Evolutionary conservation across 208 protist species (phyloP).

Genomic region (Trypanosoma rangeli): DNA sequence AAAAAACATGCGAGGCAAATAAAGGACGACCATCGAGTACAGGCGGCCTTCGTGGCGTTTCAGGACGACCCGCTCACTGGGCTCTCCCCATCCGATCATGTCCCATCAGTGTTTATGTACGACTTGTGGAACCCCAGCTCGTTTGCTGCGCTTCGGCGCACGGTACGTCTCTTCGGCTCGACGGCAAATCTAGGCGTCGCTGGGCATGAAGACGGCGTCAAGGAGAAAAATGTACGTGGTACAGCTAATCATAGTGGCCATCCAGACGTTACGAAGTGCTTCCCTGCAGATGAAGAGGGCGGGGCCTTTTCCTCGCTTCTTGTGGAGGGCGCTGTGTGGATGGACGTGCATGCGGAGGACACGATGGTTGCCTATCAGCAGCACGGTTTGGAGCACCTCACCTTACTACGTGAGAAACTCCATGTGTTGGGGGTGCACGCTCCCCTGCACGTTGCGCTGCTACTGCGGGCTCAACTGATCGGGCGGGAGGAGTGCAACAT

Average conservation of each 20-base stretch:
- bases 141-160: background rate
- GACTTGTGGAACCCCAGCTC: conserved; percentile 18
- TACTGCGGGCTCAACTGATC: background rate
- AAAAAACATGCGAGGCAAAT: no score
- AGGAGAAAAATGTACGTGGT: no score
- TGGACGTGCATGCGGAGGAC: conserved; percentile 1
- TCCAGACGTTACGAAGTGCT: no score
- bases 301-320: background rate
- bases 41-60: no score
- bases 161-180: background rate
- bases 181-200: background rate
- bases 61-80: no score
- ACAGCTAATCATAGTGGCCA: no score
- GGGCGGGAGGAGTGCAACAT: no score
- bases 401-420: conserved; percentile 7
- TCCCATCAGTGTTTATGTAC: conserved; percentile 3
- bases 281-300: background rate
- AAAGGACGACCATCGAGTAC: no score
- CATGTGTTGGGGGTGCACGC: background rate
- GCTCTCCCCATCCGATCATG: background rate
- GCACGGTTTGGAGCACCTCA: conserved; percentile 3
- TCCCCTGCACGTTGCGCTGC: conserved; percentile 8
- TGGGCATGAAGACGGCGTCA: no score
- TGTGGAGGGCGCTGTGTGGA: conserved; percentile 16
- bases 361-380: background rate